Conservation (phyloP, 495 filamentous ascomycete genomes). For the Coniosporium apollinis region DNA sequence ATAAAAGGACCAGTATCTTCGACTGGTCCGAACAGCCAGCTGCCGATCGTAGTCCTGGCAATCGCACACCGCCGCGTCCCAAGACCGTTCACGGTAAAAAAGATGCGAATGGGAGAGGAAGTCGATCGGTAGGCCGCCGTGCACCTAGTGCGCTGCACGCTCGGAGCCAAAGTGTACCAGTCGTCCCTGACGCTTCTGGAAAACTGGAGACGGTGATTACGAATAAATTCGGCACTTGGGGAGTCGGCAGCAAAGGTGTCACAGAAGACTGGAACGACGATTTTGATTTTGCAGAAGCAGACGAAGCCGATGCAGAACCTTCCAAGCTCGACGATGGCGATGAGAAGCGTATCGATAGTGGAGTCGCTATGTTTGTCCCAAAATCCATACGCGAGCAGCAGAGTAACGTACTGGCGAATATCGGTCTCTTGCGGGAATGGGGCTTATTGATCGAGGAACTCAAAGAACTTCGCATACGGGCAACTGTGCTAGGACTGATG, state of each 20-base stretch:
- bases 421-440: conserved; percentile 25
- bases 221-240: conserved; percentile 81
- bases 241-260: conserved; percentile 59
- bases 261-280: conserved; percentile 29
- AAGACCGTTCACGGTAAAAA: conserved; percentile 88
- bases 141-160: conserved; percentile 63
- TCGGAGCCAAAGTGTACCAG: conserved; percentile 90
- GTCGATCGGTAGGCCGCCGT: conserved; percentile 56
- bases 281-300: conserved; percentile 22
- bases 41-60: conserved; percentile 31
- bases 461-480: conserved; percentile 23
- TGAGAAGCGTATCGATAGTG: conserved; percentile 19
- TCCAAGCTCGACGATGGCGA: conserved; percentile 7
- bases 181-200: conserved; percentile 49
- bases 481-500: conserved; percentile 18
- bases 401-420: conserved; percentile 25
- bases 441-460: conserved; percentile 26
- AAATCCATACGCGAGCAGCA: conserved; percentile 25
- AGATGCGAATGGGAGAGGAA: conserved; percentile 50
- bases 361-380: conserved; percentile 24
- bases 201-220: conserved; percentile 38
- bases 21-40: conserved; percentile 69
- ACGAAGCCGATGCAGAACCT: conserved; percentile 1
- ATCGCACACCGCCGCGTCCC: conserved; percentile 49
- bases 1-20: conserved; percentile 46